Percentiles rank a stretch among this genome's conserved stretches.
Evolutionary conservation across 1,284 basidiomycete genomes (phyloP).

Genomic region (Cutaneotrichosporon dermatis): DNA sequence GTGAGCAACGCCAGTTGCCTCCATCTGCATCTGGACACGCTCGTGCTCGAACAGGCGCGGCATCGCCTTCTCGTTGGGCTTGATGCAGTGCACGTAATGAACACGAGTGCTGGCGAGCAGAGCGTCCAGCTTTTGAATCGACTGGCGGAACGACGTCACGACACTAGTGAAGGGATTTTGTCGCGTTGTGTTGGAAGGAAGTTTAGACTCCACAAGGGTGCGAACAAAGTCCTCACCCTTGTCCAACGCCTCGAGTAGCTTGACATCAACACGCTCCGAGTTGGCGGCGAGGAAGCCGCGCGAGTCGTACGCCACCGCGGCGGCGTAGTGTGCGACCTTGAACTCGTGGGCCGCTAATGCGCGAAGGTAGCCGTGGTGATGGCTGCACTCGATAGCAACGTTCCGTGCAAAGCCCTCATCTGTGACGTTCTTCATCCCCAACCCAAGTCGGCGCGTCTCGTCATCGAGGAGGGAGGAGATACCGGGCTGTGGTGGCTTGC

Average conservation of each 20-base stretch:
- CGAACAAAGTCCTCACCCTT: constrained; percentile 3
- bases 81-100: constrained; percentile 23
- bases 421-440: constrained; percentile 14
- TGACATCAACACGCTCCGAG: constrained; percentile 19
- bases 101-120: constrained; percentile 15
- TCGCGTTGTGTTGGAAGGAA: constrained; percentile 2
- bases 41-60: constrained; percentile 12
- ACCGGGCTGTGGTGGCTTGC: constrained; percentile 12
- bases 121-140: constrained; percentile 16
- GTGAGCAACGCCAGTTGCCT: constrained; percentile 17
- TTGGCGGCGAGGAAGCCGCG: constrained; percentile 18
- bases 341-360: constrained; percentile 12
- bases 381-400: constrained; percentile 13
- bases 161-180: constrained; percentile 15
- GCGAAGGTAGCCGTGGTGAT: constrained; percentile 14
- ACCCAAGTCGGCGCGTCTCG: constrained; percentile 17
- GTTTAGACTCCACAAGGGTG: constrained; percentile 5
- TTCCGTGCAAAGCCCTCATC: constrained; percentile 15
- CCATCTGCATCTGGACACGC: constrained; percentile 15
- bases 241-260: constrained; percentile 10
- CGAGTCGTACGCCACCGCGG: constrained; percentile 16
- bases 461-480: constrained; percentile 20
- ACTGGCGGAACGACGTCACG: constrained; percentile 18
- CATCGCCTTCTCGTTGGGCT: constrained; percentile 18
- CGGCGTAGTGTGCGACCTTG: constrained; percentile 18